These are phyloP conservation scores for Komagataella kurtzmanii DNA, from an alignment of 805 yeast species.

Conservation along the genomic window DNA sequence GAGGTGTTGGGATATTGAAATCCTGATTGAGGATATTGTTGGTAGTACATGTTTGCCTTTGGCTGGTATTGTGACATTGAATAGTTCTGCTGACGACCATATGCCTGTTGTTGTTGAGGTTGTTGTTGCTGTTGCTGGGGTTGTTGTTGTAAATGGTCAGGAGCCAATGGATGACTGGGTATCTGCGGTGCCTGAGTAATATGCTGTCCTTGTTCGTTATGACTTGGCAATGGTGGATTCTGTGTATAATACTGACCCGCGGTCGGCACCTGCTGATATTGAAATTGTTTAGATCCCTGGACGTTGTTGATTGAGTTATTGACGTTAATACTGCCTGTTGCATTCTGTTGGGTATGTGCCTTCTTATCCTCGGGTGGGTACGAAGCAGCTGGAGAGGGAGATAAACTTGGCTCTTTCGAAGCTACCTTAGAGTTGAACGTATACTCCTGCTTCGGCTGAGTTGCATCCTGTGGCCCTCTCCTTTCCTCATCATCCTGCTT, in stretches of 20 bases:
- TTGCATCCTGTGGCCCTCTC: background rate
- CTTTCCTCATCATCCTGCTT: background rate
- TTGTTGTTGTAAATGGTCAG: slow-evolving; percentile 4
- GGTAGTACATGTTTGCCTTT: slow-evolving; percentile 4
- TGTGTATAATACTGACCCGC: background rate
- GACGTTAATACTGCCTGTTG: background rate
- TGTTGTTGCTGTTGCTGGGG: slow-evolving; percentile 7
- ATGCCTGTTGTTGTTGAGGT: slow-evolving; percentile 7
- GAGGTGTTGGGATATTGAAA: background rate
- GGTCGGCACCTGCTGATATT: background rate
- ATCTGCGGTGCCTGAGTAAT: background rate
- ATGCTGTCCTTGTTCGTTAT: background rate
- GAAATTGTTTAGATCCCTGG: background rate
- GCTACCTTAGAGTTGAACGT: background rate
- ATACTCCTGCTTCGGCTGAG: background rate
- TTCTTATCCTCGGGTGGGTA: background rate
- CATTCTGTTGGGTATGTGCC: background rate
- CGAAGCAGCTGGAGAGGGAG: background rate
- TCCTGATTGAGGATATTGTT: background rate
- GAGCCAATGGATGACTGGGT: slow-evolving; percentile 5
- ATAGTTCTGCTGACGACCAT: background rate
- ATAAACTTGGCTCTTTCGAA: background rate
- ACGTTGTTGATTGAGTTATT: background rate
- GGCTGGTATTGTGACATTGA: background rate
- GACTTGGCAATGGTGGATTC: background rate